phyloP scores from a whole-genome alignment of 352 stramenopile species.

The Pythium inflatum region DNA sequence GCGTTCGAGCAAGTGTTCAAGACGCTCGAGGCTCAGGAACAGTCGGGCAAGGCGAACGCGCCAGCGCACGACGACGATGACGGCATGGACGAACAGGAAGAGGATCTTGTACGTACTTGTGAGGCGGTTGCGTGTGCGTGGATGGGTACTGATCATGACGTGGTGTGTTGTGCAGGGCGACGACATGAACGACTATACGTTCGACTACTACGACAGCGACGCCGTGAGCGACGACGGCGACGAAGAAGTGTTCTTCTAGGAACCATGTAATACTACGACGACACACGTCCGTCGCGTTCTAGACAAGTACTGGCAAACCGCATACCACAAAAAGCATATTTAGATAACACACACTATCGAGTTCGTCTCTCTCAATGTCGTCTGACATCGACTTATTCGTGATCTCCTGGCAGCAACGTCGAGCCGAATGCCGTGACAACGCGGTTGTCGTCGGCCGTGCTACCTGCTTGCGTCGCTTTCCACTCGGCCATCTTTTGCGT shows the following conservation, averaged over 20 bases:
- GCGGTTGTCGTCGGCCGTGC: constrained; percentile 52
- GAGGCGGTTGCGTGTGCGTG: not conserved
- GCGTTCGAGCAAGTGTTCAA: constrained; percentile 77
- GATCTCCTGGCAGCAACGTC: constrained; percentile 55
- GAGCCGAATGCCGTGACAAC: constrained; percentile 44
- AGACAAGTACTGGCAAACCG: no score
- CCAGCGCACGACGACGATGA: constrained; percentile 52
- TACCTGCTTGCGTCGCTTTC: constrained; percentile 44
- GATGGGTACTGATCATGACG: not conserved
- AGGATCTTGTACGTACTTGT: constrained; percentile 46
- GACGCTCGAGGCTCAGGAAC: constrained; percentile 68
- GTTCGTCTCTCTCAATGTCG: not conserved
- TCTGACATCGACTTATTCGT: constrained; percentile 40
- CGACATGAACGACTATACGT: constrained; percentile 84
- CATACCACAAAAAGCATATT: constrained; percentile 30
- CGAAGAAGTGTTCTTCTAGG: constrained; percentile 79
- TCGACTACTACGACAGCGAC: constrained; percentile 82
- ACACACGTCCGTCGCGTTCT: no score
- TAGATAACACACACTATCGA: constrained; percentile 23
- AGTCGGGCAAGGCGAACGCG: constrained; percentile 59
- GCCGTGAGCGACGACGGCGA: constrained; percentile 67
- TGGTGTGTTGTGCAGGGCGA: constrained; percentile 39
- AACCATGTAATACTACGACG: constrained; percentile 10
- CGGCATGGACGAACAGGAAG: constrained; percentile 67
- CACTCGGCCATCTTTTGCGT: constrained; percentile 58